These are phyloP conservation scores for Cyberlindnera veronae DNA, from an alignment of 805 yeast genomes.

Conservation along the genomic window DNA sequence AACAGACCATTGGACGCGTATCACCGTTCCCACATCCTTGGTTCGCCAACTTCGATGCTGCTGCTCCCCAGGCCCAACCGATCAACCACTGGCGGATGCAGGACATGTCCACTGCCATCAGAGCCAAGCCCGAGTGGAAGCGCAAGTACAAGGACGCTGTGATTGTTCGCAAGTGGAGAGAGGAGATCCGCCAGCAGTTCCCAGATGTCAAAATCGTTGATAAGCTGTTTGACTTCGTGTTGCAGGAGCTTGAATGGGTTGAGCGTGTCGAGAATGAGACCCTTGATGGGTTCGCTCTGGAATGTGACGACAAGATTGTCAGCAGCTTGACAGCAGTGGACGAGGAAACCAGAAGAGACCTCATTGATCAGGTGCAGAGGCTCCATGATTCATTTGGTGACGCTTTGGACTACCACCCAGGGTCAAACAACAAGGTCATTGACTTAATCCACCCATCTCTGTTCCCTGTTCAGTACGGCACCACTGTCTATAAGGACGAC, in stretches of 20 bases:
- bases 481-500: slow-evolving; percentile 1
- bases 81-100: slow-evolving; percentile 9
- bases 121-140: slow-evolving; percentile 9
- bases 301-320: slow-evolving; percentile 3
- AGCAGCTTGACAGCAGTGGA: slow-evolving; percentile 2
- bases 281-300: slow-evolving; percentile 4
- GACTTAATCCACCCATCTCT: slow-evolving; percentile 11
- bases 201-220: slow-evolving; percentile 1
- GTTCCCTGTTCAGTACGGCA: slow-evolving; percentile 12
- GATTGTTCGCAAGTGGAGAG: slow-evolving; percentile 4
- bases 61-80: slow-evolving; percentile 1
- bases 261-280: slow-evolving; percentile 4
- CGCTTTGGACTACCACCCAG: slow-evolving; percentile 10
- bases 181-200: slow-evolving; percentile 2
- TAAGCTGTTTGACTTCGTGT: slow-evolving; percentile 8
- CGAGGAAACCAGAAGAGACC: neutral
- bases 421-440: slow-evolving; percentile 8
- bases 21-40: slow-evolving; percentile 10
- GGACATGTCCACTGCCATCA: slow-evolving; percentile 6
- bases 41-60: slow-evolving; percentile 1
- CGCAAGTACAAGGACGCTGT: slow-evolving; percentile 7
- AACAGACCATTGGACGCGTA: neutral
- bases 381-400: slow-evolving; percentile 7
- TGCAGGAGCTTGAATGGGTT: slow-evolving; percentile 10
- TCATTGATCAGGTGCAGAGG: slow-evolving; percentile 1